phyloP scores from a whole-genome alignment of 345 rosid genomes.

The Salix udensis region DNA sequence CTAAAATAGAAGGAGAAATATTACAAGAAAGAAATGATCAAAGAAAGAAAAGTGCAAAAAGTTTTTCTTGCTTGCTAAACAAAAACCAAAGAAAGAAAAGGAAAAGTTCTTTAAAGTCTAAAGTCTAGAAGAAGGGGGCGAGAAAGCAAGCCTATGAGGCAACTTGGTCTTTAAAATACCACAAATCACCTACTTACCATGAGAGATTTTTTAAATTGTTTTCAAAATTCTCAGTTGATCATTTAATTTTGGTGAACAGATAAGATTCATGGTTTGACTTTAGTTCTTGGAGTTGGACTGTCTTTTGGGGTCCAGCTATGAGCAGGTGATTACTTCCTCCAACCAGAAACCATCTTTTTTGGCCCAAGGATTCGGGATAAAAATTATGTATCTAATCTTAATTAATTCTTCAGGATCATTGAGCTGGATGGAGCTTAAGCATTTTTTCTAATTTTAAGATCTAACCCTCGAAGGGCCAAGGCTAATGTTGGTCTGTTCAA shows the following conservation, averaged over 20 bases:
- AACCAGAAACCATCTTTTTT: not conserved
- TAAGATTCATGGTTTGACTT: not conserved
- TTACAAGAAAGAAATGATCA: not conserved
- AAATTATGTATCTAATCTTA: not conserved
- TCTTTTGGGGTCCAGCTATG: not conserved
- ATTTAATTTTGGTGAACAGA: not conserved
- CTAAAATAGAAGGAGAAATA: not conserved
- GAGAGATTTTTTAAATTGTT: not conserved
- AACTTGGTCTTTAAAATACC: not conserved
- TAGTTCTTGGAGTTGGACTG: not conserved
- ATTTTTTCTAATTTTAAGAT: not conserved
- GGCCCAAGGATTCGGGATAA: not conserved
- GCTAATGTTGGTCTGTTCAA: not conserved
- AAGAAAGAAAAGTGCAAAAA: not conserved
- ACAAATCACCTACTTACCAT: not conserved
- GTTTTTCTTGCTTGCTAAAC: constrained; percentile 6
- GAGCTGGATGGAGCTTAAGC: not conserved
- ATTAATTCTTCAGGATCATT: not conserved
- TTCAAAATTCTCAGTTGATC: not conserved
- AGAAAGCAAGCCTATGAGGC: not conserved
- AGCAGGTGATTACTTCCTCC: constrained; percentile 5
- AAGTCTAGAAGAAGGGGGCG: not conserved
- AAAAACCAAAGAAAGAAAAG: not conserved
- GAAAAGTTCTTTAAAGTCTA: not conserved
- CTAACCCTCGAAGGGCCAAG: not conserved